A percentile compares a stretch with the other conserved stretches of the same genome.
Conservation (phyloP, 2,329 filamentous ascomycete genomes). For the Penicillium paneum region DNA sequence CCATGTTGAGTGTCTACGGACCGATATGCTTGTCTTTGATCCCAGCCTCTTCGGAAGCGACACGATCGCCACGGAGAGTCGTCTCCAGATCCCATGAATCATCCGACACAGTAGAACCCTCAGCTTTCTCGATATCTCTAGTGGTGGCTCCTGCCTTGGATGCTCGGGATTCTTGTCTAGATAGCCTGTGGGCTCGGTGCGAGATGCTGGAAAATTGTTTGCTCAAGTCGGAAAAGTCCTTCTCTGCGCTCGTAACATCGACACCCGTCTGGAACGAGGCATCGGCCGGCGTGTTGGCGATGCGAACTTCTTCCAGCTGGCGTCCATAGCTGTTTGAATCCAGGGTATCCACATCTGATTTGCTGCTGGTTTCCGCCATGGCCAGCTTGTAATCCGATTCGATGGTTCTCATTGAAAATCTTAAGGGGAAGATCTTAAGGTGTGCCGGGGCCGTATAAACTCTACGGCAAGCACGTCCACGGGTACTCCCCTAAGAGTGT, state of each 20-base stretch:
- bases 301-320: slow-evolving; percentile 30
- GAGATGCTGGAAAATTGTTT: slow-evolving; percentile 40
- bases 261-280: slow-evolving; percentile 38
- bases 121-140: slow-evolving; percentile 59
- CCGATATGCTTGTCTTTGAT: slow-evolving; percentile 76
- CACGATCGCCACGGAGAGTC: slow-evolving; percentile 67
- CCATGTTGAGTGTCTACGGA: slow-evolving; percentile 13
- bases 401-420: background rate
- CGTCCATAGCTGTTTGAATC: slow-evolving; percentile 28
- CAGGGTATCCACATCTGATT: slow-evolving; percentile 30
- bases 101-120: slow-evolving; percentile 42
- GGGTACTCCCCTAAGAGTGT: background rate
- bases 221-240: slow-evolving; percentile 43
- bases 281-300: slow-evolving; percentile 32
- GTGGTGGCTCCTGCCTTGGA: slow-evolving; percentile 23
- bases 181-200: slow-evolving; percentile 36
- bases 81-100: slow-evolving; percentile 72
- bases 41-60: slow-evolving; percentile 70
- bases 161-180: slow-evolving; percentile 31
- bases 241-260: slow-evolving; percentile 47
- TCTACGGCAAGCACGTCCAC: background rate
- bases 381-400: slow-evolving; percentile 22
- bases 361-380: slow-evolving; percentile 14
- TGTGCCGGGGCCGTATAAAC: background rate
- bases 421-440: background rate